These are phyloP conservation scores for Eimeria nieschulzi DNA, from an alignment of 169 alveolate genomes.

Conservation along the genomic window DNA sequence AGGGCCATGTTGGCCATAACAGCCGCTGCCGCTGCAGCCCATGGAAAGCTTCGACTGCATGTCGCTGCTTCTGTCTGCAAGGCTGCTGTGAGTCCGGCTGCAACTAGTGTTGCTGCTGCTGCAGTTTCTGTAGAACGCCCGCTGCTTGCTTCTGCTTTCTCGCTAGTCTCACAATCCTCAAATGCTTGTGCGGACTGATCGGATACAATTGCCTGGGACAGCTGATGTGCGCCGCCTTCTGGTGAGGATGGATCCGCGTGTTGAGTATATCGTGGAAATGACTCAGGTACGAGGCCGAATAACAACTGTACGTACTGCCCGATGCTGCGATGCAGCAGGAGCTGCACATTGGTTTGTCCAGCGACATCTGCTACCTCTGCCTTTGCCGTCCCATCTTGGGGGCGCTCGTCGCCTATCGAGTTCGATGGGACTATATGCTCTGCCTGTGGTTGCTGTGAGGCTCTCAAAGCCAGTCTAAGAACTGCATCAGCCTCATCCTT, in stretches of 20 bases:
- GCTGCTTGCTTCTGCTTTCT: not conserved
- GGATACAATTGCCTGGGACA: too few relatives aligned
- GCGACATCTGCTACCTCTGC: not conserved
- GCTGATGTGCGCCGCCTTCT: not conserved
- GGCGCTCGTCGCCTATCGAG: not conserved
- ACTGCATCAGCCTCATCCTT: conserved; percentile 33
- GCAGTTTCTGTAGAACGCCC: not conserved
- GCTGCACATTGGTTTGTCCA: not conserved
- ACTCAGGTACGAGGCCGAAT: not conserved
- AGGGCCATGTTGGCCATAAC: conserved; percentile 10
- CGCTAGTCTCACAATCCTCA: not conserved
- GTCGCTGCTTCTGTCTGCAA: not conserved
- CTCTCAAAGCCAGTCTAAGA: conserved; percentile 15
- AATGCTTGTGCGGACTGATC: not conserved
- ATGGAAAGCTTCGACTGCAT: not conserved
- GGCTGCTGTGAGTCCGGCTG: not conserved
- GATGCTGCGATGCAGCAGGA: conserved; percentile 37
- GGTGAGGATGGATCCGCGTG: not conserved
- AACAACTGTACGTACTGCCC: not conserved
- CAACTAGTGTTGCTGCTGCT: not conserved
- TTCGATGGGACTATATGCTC: not conserved
- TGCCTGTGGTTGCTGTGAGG: not conserved
- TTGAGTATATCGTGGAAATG: not conserved
- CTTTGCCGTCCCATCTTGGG: not conserved
- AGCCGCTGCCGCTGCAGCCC: conserved; percentile 54